Evolutionary conservation across 2,329 filamentous ascomycete genomes (phyloP).

Genomic region (Bimuria novae-zelandiae): DNA sequence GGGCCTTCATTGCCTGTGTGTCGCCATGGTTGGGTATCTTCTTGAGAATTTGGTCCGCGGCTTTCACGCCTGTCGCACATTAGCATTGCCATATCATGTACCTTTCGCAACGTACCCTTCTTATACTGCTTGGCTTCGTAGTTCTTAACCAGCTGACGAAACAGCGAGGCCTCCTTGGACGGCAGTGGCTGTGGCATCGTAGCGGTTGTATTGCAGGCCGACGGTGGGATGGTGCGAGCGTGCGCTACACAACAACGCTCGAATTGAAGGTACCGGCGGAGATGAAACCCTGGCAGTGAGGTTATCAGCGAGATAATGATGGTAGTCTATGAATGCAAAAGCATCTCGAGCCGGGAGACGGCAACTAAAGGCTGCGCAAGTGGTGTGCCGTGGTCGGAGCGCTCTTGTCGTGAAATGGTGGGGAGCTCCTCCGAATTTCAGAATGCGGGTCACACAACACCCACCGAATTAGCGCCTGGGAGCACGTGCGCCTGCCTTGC

Average conservation of each 20-base stretch:
- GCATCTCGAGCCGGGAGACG: slow-evolving; percentile 5
- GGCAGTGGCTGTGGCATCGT: slow-evolving; percentile 73
- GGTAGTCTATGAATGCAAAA: neutral
- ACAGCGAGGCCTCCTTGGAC: slow-evolving; percentile 91
- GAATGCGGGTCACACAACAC: slow-evolving; percentile 20
- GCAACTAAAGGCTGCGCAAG: neutral
- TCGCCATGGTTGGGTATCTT: slow-evolving; percentile 97
- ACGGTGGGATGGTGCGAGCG: slow-evolving; percentile 7
- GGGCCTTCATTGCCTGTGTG: slow-evolving; percentile 97
- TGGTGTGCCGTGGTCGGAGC: neutral
- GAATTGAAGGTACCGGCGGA: too few relatives aligned
- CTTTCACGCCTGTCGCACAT: slow-evolving; percentile 73
- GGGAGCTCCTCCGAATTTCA: slow-evolving; percentile 40
- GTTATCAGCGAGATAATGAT: neutral
- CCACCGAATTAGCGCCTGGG: slow-evolving; percentile 27
- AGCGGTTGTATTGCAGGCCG: slow-evolving; percentile 19
- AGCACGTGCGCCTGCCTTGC: slow-evolving; percentile 6
- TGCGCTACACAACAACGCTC: neutral
- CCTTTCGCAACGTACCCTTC: slow-evolving; percentile 58
- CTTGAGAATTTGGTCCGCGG: slow-evolving; percentile 92
- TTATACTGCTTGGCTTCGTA: slow-evolving; percentile 99
- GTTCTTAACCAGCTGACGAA: slow-evolving; percentile 90
- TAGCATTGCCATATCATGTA: slow-evolving; percentile 21
- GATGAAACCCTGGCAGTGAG: neutral
- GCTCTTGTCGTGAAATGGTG: slow-evolving; percentile 17